Percentiles rank a stretch among this genome's conserved stretches.
Conservation (phyloP, 2,329 filamentous ascomycete genomes). For the Diatrype stigma region DNA sequence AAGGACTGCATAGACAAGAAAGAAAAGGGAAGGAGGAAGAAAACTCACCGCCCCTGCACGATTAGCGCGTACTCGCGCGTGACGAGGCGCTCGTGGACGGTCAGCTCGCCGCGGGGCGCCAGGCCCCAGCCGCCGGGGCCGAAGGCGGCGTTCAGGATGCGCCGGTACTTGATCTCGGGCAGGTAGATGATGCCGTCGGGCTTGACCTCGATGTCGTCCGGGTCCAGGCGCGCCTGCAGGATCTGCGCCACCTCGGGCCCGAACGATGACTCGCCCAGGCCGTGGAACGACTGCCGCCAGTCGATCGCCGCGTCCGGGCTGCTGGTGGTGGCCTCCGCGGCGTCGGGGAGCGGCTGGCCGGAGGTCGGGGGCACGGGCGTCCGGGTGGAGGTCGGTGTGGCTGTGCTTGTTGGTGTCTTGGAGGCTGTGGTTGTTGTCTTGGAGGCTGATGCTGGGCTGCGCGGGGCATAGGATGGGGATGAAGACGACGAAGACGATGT, state of each 20-base stretch:
- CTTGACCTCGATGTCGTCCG: slow-evolving; percentile 89
- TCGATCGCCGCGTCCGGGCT: slow-evolving; percentile 41
- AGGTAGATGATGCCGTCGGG: slow-evolving; percentile 95
- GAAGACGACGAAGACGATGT: slow-evolving; percentile 6
- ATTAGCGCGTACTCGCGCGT: slow-evolving; percentile 93
- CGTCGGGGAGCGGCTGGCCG: slow-evolving; percentile 25
- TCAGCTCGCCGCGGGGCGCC: slow-evolving; percentile 79
- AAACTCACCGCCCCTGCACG: slow-evolving; percentile 73
- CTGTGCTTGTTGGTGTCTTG: slow-evolving; percentile 5
- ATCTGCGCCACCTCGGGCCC: slow-evolving; percentile 63
- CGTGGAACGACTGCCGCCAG: slow-evolving; percentile 82
- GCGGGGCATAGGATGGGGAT: no score
- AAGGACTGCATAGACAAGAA: neutral
- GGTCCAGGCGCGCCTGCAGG: slow-evolving; percentile 62
- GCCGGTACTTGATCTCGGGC: slow-evolving; percentile 95
- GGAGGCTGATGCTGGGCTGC: no score
- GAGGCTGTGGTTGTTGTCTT: slow-evolving; percentile 2
- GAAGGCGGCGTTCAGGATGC: slow-evolving; percentile 86
- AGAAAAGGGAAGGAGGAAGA: neutral
- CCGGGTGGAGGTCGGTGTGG: slow-evolving; percentile 6
- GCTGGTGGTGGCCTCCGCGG: slow-evolving; percentile 6
- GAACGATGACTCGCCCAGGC: slow-evolving; percentile 69
- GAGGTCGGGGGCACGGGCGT: slow-evolving; percentile 24
- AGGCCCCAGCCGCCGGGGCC: slow-evolving; percentile 95
- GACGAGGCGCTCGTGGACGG: slow-evolving; percentile 73